These are phyloP conservation scores for Cryptococcus floricola DNA, from an alignment of 1,284 basidiomycete species.

Conservation along the genomic window DNA sequence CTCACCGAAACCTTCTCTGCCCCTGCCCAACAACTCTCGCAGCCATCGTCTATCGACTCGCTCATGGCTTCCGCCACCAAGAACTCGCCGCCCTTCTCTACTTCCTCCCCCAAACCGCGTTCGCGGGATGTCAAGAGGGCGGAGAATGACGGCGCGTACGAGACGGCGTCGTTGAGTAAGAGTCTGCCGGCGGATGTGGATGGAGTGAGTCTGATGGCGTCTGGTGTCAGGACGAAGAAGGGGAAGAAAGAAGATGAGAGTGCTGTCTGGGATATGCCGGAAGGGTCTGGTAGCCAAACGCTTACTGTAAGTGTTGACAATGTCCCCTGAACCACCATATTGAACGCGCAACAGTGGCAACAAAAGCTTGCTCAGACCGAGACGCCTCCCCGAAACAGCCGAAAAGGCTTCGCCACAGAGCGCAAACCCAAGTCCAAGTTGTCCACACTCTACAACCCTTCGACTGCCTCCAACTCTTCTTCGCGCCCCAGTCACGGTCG, in stretches of 20 bases:
- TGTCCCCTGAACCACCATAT: slow-evolving; percentile 1
- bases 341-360: slow-evolving; percentile 29
- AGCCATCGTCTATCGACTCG: not conserved
- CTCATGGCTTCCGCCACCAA: not conserved
- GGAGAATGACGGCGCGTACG: slow-evolving; percentile 9
- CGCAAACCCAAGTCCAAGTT: slow-evolving; percentile 12
- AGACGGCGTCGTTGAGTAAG: slow-evolving; percentile 20
- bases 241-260: slow-evolving; percentile 17
- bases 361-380: slow-evolving; percentile 28
- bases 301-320: slow-evolving; percentile 25
- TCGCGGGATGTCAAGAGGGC: not conserved
- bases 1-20: not conserved
- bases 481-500: slow-evolving; percentile 21
- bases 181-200: slow-evolving; percentile 9
- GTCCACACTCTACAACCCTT: slow-evolving; percentile 2
- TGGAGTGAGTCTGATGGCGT: slow-evolving; percentile 9
- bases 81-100: not conserved
- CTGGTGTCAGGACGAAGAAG: slow-evolving; percentile 6
- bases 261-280: slow-evolving; percentile 43
- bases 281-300: slow-evolving; percentile 21
- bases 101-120: not conserved
- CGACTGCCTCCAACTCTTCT: not conserved
- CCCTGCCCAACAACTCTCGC: not conserved
- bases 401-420: slow-evolving; percentile 6
- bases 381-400: slow-evolving; percentile 1